Conservation (phyloP, 2,329 filamentous ascomycete genomes). For the Myriosclerotinia duriaeana region DNA sequence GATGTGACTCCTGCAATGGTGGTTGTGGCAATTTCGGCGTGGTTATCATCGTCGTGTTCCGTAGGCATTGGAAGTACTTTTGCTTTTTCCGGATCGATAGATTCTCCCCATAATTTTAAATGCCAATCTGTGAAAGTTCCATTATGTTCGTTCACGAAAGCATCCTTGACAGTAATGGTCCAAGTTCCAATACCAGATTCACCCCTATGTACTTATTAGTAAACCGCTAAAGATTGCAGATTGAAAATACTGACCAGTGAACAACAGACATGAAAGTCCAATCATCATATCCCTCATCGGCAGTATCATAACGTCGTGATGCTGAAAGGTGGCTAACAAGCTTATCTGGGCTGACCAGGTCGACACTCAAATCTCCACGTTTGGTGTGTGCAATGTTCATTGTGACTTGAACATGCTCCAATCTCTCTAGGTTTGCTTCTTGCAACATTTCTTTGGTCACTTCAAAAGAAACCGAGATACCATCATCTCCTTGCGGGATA, state of each 20-base stretch:
- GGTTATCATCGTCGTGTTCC: constrained; percentile 79
- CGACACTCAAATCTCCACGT: constrained; percentile 88
- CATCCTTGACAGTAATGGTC: constrained; percentile 89
- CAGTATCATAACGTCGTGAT: constrained; percentile 67
- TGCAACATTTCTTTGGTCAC: constrained; percentile 80
- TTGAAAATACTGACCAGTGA: constrained; percentile 69
- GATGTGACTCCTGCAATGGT: constrained; percentile 50
- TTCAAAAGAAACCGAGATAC: constrained; percentile 76
- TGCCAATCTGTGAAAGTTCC: constrained; percentile 90
- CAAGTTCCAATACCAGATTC: constrained; percentile 85
- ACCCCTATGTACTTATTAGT: constrained; percentile 60
- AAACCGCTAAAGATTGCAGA: neutral
- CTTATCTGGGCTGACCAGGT: constrained; percentile 80
- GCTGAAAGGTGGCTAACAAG: constrained; percentile 82
- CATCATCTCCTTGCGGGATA: constrained; percentile 82
- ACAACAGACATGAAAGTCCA: constrained; percentile 99
- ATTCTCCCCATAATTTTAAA: constrained; percentile 90
- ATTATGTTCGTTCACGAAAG: constrained; percentile 69
- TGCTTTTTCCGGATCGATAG: constrained; percentile 72
- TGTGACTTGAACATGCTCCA: constrained; percentile 95
- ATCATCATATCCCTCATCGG: constrained; percentile 72
- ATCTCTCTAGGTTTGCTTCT: constrained; percentile 75
- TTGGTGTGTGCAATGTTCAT: constrained; percentile 92
- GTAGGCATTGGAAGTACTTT: constrained; percentile 76
- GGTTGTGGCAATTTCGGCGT: constrained; percentile 67